Conservation (phyloP, 352 stramenopile genomes). For the Hyaloperonospora brassicae region DNA sequence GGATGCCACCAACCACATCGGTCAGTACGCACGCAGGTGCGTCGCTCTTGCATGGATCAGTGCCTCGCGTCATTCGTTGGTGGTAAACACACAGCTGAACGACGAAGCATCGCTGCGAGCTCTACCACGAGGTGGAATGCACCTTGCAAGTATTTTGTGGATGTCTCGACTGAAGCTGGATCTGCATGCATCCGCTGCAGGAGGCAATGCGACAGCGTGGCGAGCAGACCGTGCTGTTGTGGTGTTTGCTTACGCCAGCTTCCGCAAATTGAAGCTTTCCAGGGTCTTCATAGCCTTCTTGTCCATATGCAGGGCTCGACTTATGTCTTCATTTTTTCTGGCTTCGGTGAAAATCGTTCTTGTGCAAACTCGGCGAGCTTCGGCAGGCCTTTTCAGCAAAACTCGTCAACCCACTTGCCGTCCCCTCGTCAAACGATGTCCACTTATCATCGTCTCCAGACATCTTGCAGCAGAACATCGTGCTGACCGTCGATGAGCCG, state of each 20-base stretch:
- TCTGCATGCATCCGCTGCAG: constrained; percentile 9
- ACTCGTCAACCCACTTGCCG: too few relatives aligned
- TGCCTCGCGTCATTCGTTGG: constrained; percentile 67
- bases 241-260: constrained; percentile 77
- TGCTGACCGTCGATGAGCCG: too few relatives aligned
- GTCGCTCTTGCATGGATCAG: constrained; percentile 69
- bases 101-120: constrained; percentile 68
- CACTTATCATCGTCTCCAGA: too few relatives aligned
- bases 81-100: constrained; percentile 58
- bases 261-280: too few relatives aligned
- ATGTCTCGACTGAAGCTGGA: constrained; percentile 9
- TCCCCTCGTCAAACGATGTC: too few relatives aligned
- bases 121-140: constrained; percentile 44
- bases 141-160: constrained; percentile 47
- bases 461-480: too few relatives aligned
- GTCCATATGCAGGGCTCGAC: too few relatives aligned
- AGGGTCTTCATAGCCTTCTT: too few relatives aligned
- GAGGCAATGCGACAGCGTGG: constrained; percentile 34
- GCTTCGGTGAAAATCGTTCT: too few relatives aligned
- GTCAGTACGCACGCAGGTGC: constrained; percentile 64
- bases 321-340: too few relatives aligned
- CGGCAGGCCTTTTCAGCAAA: too few relatives aligned
- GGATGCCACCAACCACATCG: constrained; percentile 81
- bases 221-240: constrained; percentile 57
- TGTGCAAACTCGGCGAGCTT: too few relatives aligned